Evolutionary conservation across 805 yeast genomes (phyloP).

Genomic region (Nakazawaea ambrosiae): DNA sequence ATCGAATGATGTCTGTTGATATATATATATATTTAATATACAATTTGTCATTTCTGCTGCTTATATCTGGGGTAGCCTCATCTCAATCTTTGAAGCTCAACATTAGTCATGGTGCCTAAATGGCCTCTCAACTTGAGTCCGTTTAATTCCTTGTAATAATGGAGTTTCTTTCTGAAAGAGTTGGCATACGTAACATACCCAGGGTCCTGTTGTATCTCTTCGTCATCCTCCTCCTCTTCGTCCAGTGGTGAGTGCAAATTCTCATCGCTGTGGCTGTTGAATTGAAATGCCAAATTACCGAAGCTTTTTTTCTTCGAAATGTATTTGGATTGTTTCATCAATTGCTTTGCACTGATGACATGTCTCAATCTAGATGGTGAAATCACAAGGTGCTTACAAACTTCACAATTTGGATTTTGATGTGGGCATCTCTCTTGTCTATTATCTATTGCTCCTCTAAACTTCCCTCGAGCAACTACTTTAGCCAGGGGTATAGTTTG

Average conservation of each 20-base stretch:
- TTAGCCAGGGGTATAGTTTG: no score
- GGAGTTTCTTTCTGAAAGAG: conserved; percentile 5
- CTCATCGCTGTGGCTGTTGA: background rate
- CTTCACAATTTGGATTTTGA: background rate
- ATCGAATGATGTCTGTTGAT: no score
- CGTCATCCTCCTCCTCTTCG: background rate
- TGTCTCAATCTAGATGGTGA: conserved; percentile 7
- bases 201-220: no score
- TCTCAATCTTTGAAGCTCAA: no score
- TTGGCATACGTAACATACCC: background rate
- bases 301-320: conserved; percentile 4
- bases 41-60: no score
- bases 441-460: conserved; percentile 8
- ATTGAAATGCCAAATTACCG: conserved; percentile 3
- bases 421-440: conserved; percentile 3
- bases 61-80: no score
- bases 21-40: no score
- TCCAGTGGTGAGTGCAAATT: background rate
- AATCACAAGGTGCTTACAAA: conserved; percentile 1
- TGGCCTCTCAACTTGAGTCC: conserved; percentile 4
- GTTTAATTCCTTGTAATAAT: conserved; percentile 7
- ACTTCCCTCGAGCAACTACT: conserved; percentile 8
- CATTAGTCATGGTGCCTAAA: no score
- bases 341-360: background rate
- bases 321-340: background rate